phyloP scores from a whole-genome alignment of 2,329 filamentous ascomycete genomes.

The Emydomyces testavorans region DNA sequence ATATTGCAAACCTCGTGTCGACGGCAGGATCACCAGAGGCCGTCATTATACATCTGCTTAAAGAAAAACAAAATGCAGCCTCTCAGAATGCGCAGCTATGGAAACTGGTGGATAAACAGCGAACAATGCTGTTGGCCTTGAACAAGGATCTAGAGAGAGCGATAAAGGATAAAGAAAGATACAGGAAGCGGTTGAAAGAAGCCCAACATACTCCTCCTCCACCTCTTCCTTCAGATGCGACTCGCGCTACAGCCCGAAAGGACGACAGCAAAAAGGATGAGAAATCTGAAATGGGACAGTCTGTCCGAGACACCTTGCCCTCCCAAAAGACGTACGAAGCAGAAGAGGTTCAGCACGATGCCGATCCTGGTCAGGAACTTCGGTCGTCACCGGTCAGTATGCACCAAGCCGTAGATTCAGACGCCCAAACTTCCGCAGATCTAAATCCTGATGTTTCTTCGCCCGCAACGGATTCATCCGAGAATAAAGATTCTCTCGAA shows the following conservation, averaged over 20 bases:
- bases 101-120: constrained; percentile 92
- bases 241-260: neutral
- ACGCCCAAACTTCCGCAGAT: neutral
- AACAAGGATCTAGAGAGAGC: constrained; percentile 90
- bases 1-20: constrained; percentile 67
- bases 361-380: neutral
- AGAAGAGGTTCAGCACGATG: neutral
- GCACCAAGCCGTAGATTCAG: neutral
- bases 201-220: constrained; percentile 29
- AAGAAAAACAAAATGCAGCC: constrained; percentile 78
- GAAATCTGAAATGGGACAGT: neutral
- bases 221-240: constrained; percentile 4
- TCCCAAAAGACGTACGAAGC: neutral
- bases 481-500: neutral
- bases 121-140: constrained; percentile 81
- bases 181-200: constrained; percentile 82
- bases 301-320: neutral
- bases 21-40: constrained; percentile 81
- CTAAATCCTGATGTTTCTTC: neutral
- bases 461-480: neutral
- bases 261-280: neutral
- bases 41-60: constrained; percentile 75
- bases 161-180: constrained; percentile 87
- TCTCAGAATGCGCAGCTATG: constrained; percentile 89
- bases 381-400: neutral